These are phyloP conservation scores for Zalaria obscura DNA, from an alignment of 2,329 filamentous ascomycete species.

Conservation along the genomic window DNA sequence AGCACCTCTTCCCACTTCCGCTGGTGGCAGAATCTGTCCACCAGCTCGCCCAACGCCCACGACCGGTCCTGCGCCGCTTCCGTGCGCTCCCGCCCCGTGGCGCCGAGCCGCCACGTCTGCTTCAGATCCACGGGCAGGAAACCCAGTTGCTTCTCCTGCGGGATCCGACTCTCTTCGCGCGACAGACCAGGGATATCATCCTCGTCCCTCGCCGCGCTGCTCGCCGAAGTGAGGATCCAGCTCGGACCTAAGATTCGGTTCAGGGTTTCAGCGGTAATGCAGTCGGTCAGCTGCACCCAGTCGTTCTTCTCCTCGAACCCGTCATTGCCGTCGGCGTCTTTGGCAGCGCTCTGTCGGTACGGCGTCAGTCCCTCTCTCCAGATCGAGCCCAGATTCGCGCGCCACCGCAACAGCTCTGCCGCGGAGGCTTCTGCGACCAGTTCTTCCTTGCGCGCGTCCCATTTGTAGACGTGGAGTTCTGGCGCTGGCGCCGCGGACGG, in stretches of 20 bases:
- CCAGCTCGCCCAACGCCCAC: constrained; percentile 44
- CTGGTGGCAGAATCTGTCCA: constrained; percentile 15
- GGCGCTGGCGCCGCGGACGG: background rate
- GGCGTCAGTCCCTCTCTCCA: constrained; percentile 39
- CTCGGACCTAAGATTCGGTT: constrained; percentile 34
- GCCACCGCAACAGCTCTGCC: constrained; percentile 31
- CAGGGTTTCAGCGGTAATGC: constrained; percentile 34
- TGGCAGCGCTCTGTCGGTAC: constrained; percentile 27
- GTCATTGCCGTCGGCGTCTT: constrained; percentile 15
- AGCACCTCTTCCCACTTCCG: constrained; percentile 23
- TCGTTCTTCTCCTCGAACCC: constrained; percentile 31
- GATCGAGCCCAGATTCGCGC: constrained; percentile 40
- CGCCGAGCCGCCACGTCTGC: constrained; percentile 46
- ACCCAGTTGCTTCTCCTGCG: constrained; percentile 32
- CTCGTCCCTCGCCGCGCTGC: constrained; percentile 39
- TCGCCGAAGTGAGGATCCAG: constrained; percentile 45
- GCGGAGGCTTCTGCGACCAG: constrained; percentile 26
- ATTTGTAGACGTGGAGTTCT: constrained; percentile 41
- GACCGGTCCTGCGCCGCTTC: constrained; percentile 48
- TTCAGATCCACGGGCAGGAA: constrained; percentile 47
- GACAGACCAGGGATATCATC: constrained; percentile 47
- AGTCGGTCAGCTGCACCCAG: constrained; percentile 38
- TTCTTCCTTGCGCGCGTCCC: constrained; percentile 35
- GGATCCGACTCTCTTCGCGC: constrained; percentile 12
- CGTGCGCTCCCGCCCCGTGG: constrained; percentile 47